Evolutionary conservation across 2,329 filamentous ascomycete genomes (phyloP), one percentile per base, ranked within the genome.

Genomic region (Aspergillus ochraceoroseus): DNA sequence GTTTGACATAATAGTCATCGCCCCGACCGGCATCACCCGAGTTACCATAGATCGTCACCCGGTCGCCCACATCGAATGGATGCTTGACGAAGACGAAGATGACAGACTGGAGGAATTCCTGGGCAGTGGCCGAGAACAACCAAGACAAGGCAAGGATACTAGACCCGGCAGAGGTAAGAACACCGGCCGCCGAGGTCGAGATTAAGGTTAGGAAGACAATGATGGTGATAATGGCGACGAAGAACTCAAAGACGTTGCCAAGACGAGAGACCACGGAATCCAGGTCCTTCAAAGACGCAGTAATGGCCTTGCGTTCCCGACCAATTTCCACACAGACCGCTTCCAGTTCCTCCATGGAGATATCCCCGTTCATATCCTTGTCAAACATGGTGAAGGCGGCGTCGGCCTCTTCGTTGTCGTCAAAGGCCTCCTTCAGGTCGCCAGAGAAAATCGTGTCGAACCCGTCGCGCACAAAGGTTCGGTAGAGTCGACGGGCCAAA

Each of bases 11-110:
- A 66, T 95, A 96, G 56, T 95, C 90, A 54, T 95, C 90, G 31
- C 89, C 89, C 23, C 76, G 78, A 58, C 87, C 75, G 11, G 75
- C 62, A n/a, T 81, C 75, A 46, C 90, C 90, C 0, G 87, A 87
- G 55, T 88, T 94, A 38, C 89, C 89, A 57, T 95, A 95, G 13
- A 96, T 79, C 1, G 84, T 87, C 5, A 96, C 87, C 55, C 90
- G 82, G 62, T 96, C 90, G 38, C 90, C 90, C 3, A 95, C 89
- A 63, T 96, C 90, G 55, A 95, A 96, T 0, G 90, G 90, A 61
- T 96, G 90, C 70, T 95, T 95, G 67, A 95, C 83, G 55, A 95
- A 95, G 52, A 95, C 89, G 59, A 95, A 95, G 53, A 95, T 85
- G 58, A 90, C 80, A 7, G 88, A 95, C 66, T 95, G 88, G 2